Conservation (phyloP, 108 stramenopile genomes). For the Aurantiochytrium sp. region DNA sequence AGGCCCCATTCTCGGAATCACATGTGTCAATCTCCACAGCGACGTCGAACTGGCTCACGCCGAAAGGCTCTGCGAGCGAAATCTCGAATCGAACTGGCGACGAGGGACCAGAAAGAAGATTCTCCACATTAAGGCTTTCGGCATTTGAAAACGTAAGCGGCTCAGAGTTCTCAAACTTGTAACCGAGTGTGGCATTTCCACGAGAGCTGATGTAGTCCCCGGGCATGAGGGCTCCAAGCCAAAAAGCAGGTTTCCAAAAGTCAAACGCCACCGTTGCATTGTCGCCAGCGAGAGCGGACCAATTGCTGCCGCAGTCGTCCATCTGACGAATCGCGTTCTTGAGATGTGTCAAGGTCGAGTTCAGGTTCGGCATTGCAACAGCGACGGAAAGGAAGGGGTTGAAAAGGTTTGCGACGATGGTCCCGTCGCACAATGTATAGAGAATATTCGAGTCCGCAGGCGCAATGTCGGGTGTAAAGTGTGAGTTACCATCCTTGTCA, state of each 20-base stretch:
- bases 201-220: background rate
- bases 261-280: background rate
- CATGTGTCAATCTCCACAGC: background rate
- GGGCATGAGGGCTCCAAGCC: background rate
- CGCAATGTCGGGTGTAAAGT: background rate
- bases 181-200: background rate
- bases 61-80: background rate
- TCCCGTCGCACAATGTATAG: background rate
- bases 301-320: background rate
- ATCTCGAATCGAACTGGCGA: background rate
- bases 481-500: background rate
- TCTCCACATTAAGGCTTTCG: background rate
- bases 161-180: background rate
- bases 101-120: background rate
- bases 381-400: background rate
- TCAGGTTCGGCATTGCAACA: background rate
- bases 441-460: background rate
- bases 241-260: background rate
- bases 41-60: background rate
- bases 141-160: background rate
- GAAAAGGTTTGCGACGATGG: background rate
- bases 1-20: background rate
- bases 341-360: background rate
- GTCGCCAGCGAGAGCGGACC: background rate
- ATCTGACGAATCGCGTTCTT: background rate